These are phyloP conservation scores for Botrytis galanthina DNA, from an alignment of 2,329 filamentous ascomycete species.

Conservation along the genomic window DNA sequence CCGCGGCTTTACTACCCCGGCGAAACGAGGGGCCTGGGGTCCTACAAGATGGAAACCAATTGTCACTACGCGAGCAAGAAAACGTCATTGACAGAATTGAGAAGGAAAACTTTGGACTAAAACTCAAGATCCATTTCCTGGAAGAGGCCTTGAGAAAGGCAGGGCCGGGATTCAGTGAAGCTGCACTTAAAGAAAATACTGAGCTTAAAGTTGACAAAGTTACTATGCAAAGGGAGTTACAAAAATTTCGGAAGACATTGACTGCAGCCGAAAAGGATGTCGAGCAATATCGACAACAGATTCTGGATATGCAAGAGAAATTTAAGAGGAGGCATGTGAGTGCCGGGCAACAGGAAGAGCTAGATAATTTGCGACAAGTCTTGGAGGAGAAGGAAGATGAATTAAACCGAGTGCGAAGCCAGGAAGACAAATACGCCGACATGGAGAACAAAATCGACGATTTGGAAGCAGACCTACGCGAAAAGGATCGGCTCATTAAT, in stretches of 20 bases:
- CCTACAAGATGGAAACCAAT: constrained; percentile 80
- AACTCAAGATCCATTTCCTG: constrained; percentile 94
- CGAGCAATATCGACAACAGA: constrained; percentile 77
- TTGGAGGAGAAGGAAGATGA: constrained; percentile 55
- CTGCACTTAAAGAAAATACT: constrained; percentile 89
- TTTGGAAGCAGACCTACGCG: constrained; percentile 70
- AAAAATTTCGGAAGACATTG: constrained; percentile 81
- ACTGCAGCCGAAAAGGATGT: constrained; percentile 81
- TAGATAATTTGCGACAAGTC: constrained; percentile 55
- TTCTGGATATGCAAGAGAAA: constrained; percentile 78
- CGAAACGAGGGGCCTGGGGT: constrained; percentile 63
- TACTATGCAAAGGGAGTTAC: constrained; percentile 83
- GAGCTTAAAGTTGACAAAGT: constrained; percentile 92
- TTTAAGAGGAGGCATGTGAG: constrained; percentile 73
- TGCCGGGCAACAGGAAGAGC: constrained; percentile 62
- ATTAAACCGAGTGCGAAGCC: constrained; percentile 52
- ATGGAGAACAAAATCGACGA: constrained; percentile 73
- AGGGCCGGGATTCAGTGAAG: constrained; percentile 85
- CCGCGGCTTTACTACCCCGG: constrained; percentile 67
- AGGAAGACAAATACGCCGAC: constrained; percentile 60
- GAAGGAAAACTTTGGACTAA: constrained; percentile 97
- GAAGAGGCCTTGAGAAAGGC: constrained; percentile 86
- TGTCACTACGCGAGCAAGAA: constrained; percentile 92
- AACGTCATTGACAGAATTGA: constrained; percentile 93
- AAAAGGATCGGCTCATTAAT: constrained; percentile 71